Evolutionary conservation across 1,139 yeast species (phyloP).

Genomic region (Debaryomyces nepalensis): DNA sequence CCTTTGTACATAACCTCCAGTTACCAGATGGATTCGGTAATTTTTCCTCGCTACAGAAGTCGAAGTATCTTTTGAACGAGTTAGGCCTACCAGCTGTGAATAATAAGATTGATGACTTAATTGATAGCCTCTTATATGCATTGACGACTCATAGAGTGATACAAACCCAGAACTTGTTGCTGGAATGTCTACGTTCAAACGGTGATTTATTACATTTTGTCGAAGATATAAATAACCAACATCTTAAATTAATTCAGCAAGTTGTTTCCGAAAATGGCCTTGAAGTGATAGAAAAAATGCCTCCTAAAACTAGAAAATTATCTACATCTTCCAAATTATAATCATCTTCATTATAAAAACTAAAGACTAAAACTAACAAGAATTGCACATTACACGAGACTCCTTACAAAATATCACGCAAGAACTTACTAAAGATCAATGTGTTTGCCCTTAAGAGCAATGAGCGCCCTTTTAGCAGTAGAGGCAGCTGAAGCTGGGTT

Average conservation of each 20-base stretch:
- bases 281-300: slow-evolving; percentile 13
- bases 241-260: slow-evolving; percentile 19
- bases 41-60: slow-evolving; percentile 13
- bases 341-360: too few relatives aligned
- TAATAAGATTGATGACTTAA: slow-evolving; percentile 44
- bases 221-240: slow-evolving; percentile 15
- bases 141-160: slow-evolving; percentile 32
- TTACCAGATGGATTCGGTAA: slow-evolving; percentile 13
- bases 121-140: slow-evolving; percentile 44
- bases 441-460: slow-evolving; percentile 1
- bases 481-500: slow-evolving; percentile 63
- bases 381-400: too few relatives aligned
- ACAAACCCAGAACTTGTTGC: slow-evolving; percentile 21
- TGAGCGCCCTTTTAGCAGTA: slow-evolving; percentile 37
- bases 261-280: slow-evolving; percentile 17
- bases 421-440: too few relatives aligned
- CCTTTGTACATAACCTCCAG: slow-evolving; percentile 12
- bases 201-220: slow-evolving; percentile 20
- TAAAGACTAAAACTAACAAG: too few relatives aligned
- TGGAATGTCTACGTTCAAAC: slow-evolving; percentile 8
- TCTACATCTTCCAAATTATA: background rate
- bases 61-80: slow-evolving; percentile 6
- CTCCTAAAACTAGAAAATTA: background rate
- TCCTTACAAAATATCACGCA: too few relatives aligned
- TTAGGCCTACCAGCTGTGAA: slow-evolving; percentile 13